Evolutionary conservation across 768 basidiomycete genomes (phyloP).

Genomic region (Termitomyces sp.): DNA sequence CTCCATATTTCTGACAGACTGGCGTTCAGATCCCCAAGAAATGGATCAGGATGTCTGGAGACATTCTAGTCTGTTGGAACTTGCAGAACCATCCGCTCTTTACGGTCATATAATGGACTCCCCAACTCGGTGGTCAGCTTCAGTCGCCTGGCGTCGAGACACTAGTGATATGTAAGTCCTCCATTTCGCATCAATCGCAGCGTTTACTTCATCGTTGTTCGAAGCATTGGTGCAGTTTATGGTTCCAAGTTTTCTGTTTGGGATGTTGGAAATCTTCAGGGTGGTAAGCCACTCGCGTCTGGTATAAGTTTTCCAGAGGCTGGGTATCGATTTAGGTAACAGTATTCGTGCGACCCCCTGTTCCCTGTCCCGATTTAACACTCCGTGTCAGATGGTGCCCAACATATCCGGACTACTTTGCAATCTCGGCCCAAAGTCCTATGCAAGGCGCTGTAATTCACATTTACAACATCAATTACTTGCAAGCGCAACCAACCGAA

Average conservation of each 20-base stretch:
- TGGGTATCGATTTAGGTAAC: conserved; percentile 61
- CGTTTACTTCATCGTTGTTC: neutral
- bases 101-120: conserved; percentile 44
- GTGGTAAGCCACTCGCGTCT: conserved; percentile 64
- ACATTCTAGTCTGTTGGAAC: conserved; percentile 61
- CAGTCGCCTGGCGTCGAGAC: conserved; percentile 66
- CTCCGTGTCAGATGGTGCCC: conserved; percentile 59
- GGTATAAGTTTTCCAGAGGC: conserved; percentile 65
- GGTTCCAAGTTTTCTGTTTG: conserved; percentile 70
- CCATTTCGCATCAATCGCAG: neutral
- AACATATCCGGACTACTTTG: conserved; percentile 72
- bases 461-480: conserved; percentile 61
- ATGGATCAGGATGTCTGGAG: conserved; percentile 50
- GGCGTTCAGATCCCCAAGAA: conserved; percentile 66
- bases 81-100: conserved; percentile 64
- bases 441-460: conserved; percentile 61
- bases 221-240: conserved; percentile 70
- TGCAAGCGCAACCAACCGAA: conserved; percentile 56
- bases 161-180: conserved; percentile 60
- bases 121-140: conserved; percentile 44
- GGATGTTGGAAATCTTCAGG: conserved; percentile 67
- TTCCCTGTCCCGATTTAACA: neutral
- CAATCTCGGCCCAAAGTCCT: conserved; percentile 58
- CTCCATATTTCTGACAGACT: conserved; percentile 74
- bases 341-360: neutral